Base-by-base conservation (phyloP, 805 yeast species). In the Lipomyces kockii region DNA sequence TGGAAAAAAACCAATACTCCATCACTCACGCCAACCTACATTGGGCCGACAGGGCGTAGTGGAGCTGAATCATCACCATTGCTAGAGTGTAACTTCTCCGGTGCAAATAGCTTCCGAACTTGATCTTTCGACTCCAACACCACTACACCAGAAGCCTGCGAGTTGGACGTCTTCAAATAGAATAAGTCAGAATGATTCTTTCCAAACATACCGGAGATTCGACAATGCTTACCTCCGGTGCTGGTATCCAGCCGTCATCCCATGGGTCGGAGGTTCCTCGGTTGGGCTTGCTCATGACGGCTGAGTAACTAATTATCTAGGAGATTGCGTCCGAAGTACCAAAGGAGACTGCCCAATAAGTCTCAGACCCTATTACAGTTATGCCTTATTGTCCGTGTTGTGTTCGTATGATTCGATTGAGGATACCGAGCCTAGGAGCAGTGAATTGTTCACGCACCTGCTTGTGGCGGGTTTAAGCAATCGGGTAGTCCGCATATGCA, bases 211-310 rank as follows among this genome's bases (percentile, higher is more conserved):
- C 29, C 12, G 5, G 17, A 52, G 27, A 22, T 29, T 52, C 34
- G 9, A 17, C 27, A 22, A 39, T 6, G 22, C 49, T 4, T 17
- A 22, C 51, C 25, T 35, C 27, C 22, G 17, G 53, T 27, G 60
- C 17, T 1, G 68, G 46, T 14, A 60, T 29, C 71, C 71, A 68
- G 46, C 65, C 67, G 59, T 68, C 71, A 37, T 62, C 56, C 71
- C 71, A 68, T 22, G 71, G 60, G 35, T 68, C 69, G 14, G 46
- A 52, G 22, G 55, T 4, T 25, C 6, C 22, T 25, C 34, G 56
- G 34, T 20, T 52, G n/a, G 34, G 22, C 17, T 29, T 29, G 17
- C 55, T 52, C 55, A 52, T 52, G 53, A 49, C 53, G 12, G 43
- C 17, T 37, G 14, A 2, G 22, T 17, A 17, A 6, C 22, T 2